These are phyloP conservation scores for Suhomyces maxii DNA, from an alignment of 1,139 yeast genomes.

Conservation along the genomic window DNA sequence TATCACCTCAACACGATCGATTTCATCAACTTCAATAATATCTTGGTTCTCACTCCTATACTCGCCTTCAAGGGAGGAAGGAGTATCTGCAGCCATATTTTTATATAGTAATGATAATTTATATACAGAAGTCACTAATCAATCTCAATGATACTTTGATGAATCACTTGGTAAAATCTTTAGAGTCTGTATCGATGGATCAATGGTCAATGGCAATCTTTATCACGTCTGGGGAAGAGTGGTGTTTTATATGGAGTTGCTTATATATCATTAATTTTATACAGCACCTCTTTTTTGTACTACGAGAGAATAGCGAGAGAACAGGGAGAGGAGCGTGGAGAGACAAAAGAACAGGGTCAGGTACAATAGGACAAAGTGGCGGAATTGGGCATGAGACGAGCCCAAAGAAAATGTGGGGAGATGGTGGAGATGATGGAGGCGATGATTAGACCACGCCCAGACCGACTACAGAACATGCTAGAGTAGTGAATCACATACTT, in stretches of 20 bases:
- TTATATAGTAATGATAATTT: neutral
- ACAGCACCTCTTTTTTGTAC: constrained; percentile 1
- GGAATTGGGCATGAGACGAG: too few species aligned
- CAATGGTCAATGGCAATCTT: neutral
- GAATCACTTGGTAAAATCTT: neutral
- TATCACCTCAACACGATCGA: constrained; percentile 6
- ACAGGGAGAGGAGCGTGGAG: too few species aligned
- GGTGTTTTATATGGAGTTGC: neutral
- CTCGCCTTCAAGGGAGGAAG: constrained; percentile 4
- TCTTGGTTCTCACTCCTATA: constrained; percentile 1
- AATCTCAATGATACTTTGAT: neutral
- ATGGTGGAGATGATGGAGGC: too few species aligned
- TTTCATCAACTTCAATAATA: constrained; percentile 6
- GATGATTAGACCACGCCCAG: too few species aligned
- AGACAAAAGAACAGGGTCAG: too few species aligned
- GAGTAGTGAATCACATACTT: too few species aligned
- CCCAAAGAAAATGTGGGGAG: too few species aligned
- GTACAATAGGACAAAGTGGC: too few species aligned
- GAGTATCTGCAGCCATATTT: constrained; percentile 8
- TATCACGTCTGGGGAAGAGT: neutral
- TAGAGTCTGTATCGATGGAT: neutral
- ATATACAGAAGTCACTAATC: neutral
- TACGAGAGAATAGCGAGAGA: neutral
- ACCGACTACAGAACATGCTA: too few species aligned
- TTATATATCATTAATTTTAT: constrained; percentile 1